Evolutionary conservation across 148 eudicot species (phyloP).

Genomic region (Polygonum maritimum): DNA sequence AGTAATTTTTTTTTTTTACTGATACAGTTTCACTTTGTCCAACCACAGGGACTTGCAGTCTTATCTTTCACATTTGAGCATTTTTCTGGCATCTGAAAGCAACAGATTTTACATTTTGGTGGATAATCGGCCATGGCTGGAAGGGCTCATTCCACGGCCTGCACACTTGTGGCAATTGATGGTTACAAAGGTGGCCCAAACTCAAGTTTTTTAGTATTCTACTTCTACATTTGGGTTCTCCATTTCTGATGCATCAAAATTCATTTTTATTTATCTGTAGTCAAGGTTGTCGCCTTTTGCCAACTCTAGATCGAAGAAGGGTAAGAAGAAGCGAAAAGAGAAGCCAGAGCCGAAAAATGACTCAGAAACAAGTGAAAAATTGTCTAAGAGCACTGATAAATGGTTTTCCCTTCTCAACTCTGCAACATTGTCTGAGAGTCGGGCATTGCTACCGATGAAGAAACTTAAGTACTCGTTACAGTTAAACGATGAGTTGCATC

Average conservation of each 20-base stretch:
- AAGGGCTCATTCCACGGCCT: constrained; percentile 39
- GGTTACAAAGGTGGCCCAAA: constrained; percentile 68
- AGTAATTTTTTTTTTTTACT: not conserved
- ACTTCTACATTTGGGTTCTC: not conserved
- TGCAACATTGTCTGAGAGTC: constrained; percentile 49
- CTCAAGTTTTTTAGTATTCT: not conserved
- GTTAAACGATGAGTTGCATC: constrained; percentile 60
- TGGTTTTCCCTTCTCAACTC: constrained; percentile 75
- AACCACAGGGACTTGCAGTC: constrained; percentile 84
- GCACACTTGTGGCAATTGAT: constrained; percentile 84
- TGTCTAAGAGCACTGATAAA: constrained; percentile 33
- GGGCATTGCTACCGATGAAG: constrained; percentile 65
- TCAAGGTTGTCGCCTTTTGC: constrained; percentile 94
- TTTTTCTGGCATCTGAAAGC: constrained; percentile 66
- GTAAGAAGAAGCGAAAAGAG: constrained; percentile 31
- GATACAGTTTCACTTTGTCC: not conserved
- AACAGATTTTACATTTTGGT: constrained; percentile 67
- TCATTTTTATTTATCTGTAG: constrained; percentile 34
- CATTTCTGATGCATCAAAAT: constrained; percentile 9
- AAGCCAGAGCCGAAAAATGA: constrained; percentile 25
- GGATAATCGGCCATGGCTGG: constrained; percentile 84
- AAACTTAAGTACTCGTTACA: constrained; percentile 61
- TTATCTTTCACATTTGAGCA: constrained; percentile 81
- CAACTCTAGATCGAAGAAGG: constrained; percentile 56
- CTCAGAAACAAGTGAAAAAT: constrained; percentile 23